Evolutionary conservation across 2,329 filamentous ascomycete genomes (phyloP).

Genomic region (Pseudogymnoascus sp.): DNA sequence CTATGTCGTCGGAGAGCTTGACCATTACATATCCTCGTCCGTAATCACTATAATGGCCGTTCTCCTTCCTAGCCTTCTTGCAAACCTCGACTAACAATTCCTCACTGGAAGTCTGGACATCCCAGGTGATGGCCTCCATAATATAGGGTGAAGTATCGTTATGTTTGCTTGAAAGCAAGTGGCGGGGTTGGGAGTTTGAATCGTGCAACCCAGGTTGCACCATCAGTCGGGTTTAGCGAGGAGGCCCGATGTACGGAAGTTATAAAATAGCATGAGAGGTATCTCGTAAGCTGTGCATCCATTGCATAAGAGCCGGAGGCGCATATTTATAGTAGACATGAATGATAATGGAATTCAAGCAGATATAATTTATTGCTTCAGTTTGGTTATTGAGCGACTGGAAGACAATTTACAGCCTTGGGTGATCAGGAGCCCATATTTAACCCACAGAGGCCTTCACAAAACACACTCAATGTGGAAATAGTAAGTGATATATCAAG

Average conservation of each 20-base stretch:
- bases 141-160: neutral
- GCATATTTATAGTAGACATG: neutral
- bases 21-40: conserved; percentile 10
- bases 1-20: conserved; percentile 14
- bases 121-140: neutral
- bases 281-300: neutral
- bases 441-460: neutral
- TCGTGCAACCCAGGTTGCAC: neutral
- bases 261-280: neutral
- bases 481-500: neutral
- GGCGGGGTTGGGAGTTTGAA: neutral
- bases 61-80: conserved; percentile 9
- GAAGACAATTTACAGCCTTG: neutral
- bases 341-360: neutral
- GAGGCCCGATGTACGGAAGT: neutral
- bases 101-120: conserved; percentile 13
- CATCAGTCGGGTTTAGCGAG: neutral
- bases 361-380: neutral
- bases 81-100: conserved; percentile 13
- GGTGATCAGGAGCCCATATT: neutral
- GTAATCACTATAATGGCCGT: conserved; percentile 7
- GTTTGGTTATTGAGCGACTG: neutral
- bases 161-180: neutral
- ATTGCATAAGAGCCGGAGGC: neutral
- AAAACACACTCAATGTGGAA: neutral